Evolutionary conservation across 106 monocot species (phyloP).

Genomic region (Narthecium ossifragum): DNA sequence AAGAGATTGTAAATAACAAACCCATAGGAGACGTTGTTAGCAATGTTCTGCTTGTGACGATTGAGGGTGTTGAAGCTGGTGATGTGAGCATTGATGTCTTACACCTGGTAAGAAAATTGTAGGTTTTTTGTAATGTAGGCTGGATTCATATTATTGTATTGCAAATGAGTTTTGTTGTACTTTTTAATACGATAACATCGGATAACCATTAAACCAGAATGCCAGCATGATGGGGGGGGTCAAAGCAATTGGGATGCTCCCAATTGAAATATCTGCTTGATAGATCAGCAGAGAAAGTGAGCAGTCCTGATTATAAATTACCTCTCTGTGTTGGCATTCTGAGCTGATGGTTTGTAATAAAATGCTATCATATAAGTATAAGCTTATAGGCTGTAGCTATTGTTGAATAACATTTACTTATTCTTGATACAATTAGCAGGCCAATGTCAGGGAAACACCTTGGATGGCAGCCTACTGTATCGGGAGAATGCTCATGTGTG

Average conservation of each 20-base stretch:
- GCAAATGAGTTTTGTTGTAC: neutral
- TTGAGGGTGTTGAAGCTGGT: conserved; percentile 73
- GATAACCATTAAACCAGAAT: neutral
- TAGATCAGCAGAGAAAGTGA: no score
- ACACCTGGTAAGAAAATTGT: conserved; percentile 69
- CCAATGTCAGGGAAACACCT: no score
- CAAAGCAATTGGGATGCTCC: neutral
- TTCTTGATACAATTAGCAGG: no score
- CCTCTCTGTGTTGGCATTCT: no score
- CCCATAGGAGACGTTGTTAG: conserved; percentile 58
- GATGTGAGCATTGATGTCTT: conserved; percentile 86
- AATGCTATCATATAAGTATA: conserved; percentile 42
- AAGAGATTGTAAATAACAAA: conserved; percentile 78
- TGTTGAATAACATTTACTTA: no score
- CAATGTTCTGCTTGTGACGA: conserved; percentile 72
- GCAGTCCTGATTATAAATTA: no score
- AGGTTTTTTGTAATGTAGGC: neutral
- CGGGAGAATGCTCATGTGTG: no score
- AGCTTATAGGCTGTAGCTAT: neutral
- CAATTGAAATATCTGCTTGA: no score
- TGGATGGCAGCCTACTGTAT: no score
- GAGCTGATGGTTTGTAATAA: conserved; percentile 15
- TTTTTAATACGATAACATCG: neutral
- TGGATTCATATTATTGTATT: neutral
- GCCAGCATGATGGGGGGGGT: no score